Evolutionary conservation across 805 yeast species (phyloP).

Genomic region (Pichia sporocuriosa): DNA sequence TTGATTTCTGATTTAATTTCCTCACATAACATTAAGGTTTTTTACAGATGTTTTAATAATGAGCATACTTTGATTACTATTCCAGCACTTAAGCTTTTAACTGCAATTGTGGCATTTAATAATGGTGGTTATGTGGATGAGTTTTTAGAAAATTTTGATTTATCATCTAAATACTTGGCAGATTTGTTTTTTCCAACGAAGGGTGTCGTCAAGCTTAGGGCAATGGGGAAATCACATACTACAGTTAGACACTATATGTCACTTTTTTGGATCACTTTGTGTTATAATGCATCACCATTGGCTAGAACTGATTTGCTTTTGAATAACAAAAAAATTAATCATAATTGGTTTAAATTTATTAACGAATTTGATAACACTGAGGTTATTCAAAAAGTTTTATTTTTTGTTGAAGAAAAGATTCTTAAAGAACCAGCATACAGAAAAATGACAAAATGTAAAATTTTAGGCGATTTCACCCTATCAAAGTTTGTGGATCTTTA

Average conservation of each 20-base stretch:
- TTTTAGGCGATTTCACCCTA: conserved; percentile 72
- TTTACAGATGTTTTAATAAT: conserved; percentile 61
- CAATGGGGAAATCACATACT: conserved; percentile 27
- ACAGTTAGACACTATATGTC: conserved; percentile 57
- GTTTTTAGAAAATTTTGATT: conserved; percentile 61
- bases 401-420: conserved; percentile 43
- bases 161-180: conserved; percentile 53
- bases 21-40: conserved; percentile 48
- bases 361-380: conserved; percentile 45
- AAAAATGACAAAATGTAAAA: conserved; percentile 62
- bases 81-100: conserved; percentile 54
- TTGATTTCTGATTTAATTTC: conserved; percentile 48
- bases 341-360: conserved; percentile 62
- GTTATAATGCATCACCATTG: conserved; percentile 42
- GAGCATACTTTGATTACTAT: conserved; percentile 52
- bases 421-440: conserved; percentile 54
- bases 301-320: conserved; percentile 58
- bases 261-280: conserved; percentile 51
- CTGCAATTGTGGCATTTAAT: conserved; percentile 42
- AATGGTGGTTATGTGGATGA: conserved; percentile 47
- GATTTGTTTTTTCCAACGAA: conserved; percentile 47
- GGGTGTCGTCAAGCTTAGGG: conserved; percentile 38
- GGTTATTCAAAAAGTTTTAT: conserved; percentile 35
- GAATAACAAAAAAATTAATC: conserved; percentile 50
- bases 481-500: conserved; percentile 49